These are phyloP conservation scores for Astrothelium macrocarpum DNA, from an alignment of 495 filamentous ascomycete species.

Conservation along the genomic window DNA sequence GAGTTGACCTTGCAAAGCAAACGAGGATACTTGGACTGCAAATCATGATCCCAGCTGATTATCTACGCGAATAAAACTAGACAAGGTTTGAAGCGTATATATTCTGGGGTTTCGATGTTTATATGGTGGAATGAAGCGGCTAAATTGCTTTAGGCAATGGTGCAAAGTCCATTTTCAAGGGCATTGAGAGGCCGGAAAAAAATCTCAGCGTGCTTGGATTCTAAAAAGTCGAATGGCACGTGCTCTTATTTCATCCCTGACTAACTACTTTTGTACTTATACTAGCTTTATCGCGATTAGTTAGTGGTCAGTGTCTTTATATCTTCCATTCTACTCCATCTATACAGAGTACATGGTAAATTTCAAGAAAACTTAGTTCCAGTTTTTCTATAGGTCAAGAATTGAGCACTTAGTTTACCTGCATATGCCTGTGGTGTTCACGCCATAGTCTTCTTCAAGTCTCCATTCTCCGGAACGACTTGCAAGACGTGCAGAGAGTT, in stretches of 20 bases:
- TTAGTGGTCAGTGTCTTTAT: not conserved
- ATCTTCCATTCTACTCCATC: not conserved
- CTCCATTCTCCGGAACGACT: not conserved
- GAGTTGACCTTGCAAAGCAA: constrained; percentile 2
- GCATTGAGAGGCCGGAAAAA: not conserved
- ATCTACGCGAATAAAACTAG: not conserved
- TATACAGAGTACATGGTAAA: not conserved
- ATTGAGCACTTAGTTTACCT: not conserved
- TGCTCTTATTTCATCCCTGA: not conserved
- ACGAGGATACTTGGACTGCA: not conserved
- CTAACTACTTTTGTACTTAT: not conserved
- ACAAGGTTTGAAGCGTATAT: not conserved
- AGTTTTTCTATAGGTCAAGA: not conserved
- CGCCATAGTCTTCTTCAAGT: not conserved
- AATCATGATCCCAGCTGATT: constrained; percentile 5
- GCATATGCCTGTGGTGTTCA: not conserved
- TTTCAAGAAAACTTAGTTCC: not conserved
- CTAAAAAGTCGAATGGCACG: not conserved
- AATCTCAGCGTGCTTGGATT: not conserved
- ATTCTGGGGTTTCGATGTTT: not conserved
- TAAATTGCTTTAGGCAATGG: not conserved
- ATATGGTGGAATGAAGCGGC: constrained; percentile 4
- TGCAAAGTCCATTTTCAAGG: not conserved
- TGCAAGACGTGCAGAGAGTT: not conserved
- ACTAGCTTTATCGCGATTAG: not conserved